Conservation (phyloP, 495 filamentous ascomycete genomes). For the Podospora comata region DNA sequence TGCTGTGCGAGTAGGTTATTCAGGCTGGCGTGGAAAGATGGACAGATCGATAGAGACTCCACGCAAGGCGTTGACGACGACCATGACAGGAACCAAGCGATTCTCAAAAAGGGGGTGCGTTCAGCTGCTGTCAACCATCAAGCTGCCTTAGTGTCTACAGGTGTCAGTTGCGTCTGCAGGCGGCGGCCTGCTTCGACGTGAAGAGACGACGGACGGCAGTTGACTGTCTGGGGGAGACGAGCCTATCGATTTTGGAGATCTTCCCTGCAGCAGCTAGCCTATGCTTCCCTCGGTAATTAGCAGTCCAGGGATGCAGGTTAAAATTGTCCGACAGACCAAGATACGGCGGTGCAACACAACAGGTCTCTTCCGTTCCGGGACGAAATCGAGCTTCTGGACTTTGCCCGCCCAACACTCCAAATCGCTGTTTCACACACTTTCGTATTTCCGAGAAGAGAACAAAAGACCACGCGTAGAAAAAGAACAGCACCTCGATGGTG, state of each 20-base stretch:
- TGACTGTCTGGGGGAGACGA: not conserved
- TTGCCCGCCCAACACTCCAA: not conserved
- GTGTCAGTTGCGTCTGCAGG: conserved; percentile 2
- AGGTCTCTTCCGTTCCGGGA: not conserved
- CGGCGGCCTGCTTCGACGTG: not conserved
- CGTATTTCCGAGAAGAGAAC: conserved; percentile 3
- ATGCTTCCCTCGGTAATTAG: conserved; percentile 11
- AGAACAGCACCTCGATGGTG: not conserved
- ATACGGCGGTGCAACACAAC: conserved; percentile 4
- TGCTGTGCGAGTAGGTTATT: not conserved
- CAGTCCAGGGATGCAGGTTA: conserved; percentile 1
- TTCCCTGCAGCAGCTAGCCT: conserved; percentile 1
- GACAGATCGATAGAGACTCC: not conserved
- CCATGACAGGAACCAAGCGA: not conserved
- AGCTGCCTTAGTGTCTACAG: conserved; percentile 2
- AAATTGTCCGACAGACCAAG: conserved; percentile 8
- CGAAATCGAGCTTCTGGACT: not conserved
- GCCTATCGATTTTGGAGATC: conserved; percentile 4
- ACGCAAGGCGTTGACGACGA: not conserved
- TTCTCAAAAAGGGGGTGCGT: not conserved
- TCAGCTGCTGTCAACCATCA: not conserved
- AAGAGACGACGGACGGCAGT: not conserved
- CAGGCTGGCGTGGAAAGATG: not conserved
- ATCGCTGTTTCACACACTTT: not conserved
- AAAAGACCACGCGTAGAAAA: not conserved